Evolutionary conservation across 2,329 filamentous ascomycete genomes (phyloP).

Genomic region (Aspergillus niger): DNA sequence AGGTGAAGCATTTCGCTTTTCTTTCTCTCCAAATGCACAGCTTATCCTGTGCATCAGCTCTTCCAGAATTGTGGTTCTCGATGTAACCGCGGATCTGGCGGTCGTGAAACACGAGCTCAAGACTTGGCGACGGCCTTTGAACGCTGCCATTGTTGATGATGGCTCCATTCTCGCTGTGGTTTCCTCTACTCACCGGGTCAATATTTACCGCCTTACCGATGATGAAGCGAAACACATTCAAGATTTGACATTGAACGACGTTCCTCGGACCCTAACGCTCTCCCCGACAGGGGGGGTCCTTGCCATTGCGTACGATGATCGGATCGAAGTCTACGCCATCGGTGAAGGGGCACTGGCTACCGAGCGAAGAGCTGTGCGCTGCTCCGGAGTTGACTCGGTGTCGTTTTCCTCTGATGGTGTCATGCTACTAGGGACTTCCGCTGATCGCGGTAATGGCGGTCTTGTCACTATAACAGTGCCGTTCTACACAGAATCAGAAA

Average conservation of each 20-base stretch:
- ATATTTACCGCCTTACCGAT: conserved; percentile 73
- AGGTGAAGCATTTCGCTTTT: conserved; percentile 83
- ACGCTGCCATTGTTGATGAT: conserved; percentile 77
- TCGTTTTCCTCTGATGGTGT: conserved; percentile 77
- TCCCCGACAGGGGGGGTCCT: conserved; percentile 80
- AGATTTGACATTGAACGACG: conserved; percentile 75
- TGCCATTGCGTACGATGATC: conserved; percentile 80
- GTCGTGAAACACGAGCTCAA: conserved; percentile 76
- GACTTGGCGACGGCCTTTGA: conserved; percentile 71
- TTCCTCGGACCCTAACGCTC: conserved; percentile 74
- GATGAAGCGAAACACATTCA: conserved; percentile 70
- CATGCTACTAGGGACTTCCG: conserved; percentile 74
- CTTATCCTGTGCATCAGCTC: conserved; percentile 81
- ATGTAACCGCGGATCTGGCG: conserved; percentile 62
- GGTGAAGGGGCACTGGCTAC: conserved; percentile 63
- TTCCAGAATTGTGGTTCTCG: conserved; percentile 77
- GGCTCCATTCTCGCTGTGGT: conserved; percentile 75
- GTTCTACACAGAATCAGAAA: conserved; percentile 65
- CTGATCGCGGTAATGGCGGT: conserved; percentile 63
- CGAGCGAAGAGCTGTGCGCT: conserved; percentile 75
- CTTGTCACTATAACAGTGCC: conserved; percentile 78
- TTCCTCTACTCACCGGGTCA: conserved; percentile 79
- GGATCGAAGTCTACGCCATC: conserved; percentile 83
- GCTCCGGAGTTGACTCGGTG: conserved; percentile 71
- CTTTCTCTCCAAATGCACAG: conserved; percentile 72